These are phyloP conservation scores for Polyporus arcularius DNA, from an alignment of 768 basidiomycete species.

Conservation along the genomic window DNA sequence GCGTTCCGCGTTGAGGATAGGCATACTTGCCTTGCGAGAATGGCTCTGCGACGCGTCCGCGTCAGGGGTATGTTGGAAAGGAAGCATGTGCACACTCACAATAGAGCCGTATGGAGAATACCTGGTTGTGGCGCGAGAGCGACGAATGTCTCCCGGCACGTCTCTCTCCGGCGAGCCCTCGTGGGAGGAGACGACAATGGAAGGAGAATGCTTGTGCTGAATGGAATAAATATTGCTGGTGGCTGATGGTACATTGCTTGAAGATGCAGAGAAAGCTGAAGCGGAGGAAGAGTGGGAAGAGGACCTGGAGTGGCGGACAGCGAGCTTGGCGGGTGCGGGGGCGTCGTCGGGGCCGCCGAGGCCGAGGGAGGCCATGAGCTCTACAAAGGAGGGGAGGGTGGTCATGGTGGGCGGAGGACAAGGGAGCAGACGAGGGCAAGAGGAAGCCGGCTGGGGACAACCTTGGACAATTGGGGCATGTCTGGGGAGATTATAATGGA, in stretches of 20 bases:
- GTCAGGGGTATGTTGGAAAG: not conserved
- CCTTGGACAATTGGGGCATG: constrained; percentile 14
- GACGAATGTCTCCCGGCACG: constrained; percentile 20
- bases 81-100: constrained; percentile 21
- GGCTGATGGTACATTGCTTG: constrained; percentile 24
- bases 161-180: constrained; percentile 20
- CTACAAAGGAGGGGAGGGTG: constrained; percentile 82
- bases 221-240: constrained; percentile 22
- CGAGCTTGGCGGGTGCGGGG: constrained; percentile 18
- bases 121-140: constrained; percentile 28
- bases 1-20: constrained; percentile 26
- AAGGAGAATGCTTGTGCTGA: constrained; percentile 22
- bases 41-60: constrained; percentile 26
- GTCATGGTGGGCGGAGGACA: constrained; percentile 53
- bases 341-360: constrained; percentile 52
- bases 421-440: constrained; percentile 16
- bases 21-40: constrained; percentile 31
- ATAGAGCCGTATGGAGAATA: constrained; percentile 36
- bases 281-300: constrained; percentile 39
- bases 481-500: constrained; percentile 18
- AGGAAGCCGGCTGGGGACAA: constrained; percentile 10
- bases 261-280: constrained; percentile 27
- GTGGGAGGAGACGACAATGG: constrained; percentile 31
- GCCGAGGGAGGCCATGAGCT: constrained; percentile 84
- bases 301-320: constrained; percentile 41